These are phyloP conservation scores for Colletotrichum sp. DNA, from an alignment of 2,329 filamentous ascomycete species.

Conservation along the genomic window DNA sequence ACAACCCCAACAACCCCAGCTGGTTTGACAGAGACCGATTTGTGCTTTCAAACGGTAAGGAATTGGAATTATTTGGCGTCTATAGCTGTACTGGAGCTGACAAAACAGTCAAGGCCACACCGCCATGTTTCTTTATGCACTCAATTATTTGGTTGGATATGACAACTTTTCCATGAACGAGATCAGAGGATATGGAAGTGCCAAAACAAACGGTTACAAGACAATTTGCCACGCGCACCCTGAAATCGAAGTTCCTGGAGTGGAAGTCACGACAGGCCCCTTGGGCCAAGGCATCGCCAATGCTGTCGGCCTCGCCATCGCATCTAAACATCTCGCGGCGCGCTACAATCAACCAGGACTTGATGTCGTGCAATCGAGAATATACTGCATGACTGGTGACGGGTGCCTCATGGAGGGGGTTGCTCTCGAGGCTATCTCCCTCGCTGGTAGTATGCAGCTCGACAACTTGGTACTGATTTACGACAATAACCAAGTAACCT, in stretches of 20 bases:
- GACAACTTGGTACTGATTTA: conserved; percentile 61
- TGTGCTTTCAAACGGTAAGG: conserved; percentile 58
- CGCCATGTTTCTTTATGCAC: conserved; percentile 55
- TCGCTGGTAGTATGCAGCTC: conserved; percentile 55
- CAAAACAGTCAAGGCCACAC: conserved; percentile 40
- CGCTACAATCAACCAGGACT: conserved; percentile 55
- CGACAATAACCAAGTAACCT: conserved; percentile 64
- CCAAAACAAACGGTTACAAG: conserved; percentile 29
- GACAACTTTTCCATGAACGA: conserved; percentile 57
- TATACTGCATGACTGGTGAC: conserved; percentile 61
- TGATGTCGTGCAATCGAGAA: conserved; percentile 52
- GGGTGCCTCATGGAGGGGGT: conserved; percentile 63
- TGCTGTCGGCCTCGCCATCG: conserved; percentile 60
- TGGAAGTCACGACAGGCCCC: conserved; percentile 63
- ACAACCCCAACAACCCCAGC: conserved; percentile 53
- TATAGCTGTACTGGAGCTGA: neutral
- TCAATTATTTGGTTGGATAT: conserved; percentile 56
- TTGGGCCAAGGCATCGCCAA: conserved; percentile 63
- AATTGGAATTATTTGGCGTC: neutral
- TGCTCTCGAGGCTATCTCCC: conserved; percentile 56
- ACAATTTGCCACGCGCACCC: conserved; percentile 55
- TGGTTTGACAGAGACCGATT: conserved; percentile 67
- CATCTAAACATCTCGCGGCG: conserved; percentile 56
- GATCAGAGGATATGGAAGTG: conserved; percentile 50
- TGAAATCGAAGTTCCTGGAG: conserved; percentile 58